These are phyloP conservation scores for Stagonosporopsis rhizophila DNA, from an alignment of 2,329 filamentous ascomycete genomes.

Conservation along the genomic window DNA sequence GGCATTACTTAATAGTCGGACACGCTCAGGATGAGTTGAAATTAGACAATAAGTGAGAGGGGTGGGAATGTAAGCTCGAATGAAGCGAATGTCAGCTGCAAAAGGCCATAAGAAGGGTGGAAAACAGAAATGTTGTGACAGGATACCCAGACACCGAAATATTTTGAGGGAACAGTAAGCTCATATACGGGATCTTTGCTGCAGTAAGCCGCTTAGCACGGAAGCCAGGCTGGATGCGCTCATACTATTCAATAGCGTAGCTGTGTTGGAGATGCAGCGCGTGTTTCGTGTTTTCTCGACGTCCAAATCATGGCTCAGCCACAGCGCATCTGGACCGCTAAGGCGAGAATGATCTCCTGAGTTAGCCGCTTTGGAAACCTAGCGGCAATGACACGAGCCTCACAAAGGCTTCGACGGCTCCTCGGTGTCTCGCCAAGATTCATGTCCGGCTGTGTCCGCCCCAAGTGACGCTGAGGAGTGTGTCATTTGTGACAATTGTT, in stretches of 20 bases:
- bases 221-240: constrained; percentile 15
- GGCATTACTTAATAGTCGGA: constrained; percentile 19
- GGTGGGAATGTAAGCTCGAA: constrained; percentile 2
- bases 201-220: constrained; percentile 21
- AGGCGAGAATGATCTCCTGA: constrained; percentile 18
- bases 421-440: constrained; percentile 7
- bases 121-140: constrained; percentile 9
- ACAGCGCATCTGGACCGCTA: constrained; percentile 24
- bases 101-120: constrained; percentile 11
- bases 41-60: constrained; percentile 16
- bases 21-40: neutral
- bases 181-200: constrained; percentile 26
- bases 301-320: constrained; percentile 22
- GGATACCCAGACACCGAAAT: neutral
- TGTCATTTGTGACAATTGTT: constrained; percentile 1
- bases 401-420: constrained; percentile 8
- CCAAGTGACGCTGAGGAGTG: neutral
- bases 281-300: constrained; percentile 17
- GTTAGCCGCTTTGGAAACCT: constrained; percentile 6
- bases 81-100: constrained; percentile 21
- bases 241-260: constrained; percentile 15
- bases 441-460: neutral
- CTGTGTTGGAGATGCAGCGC: constrained; percentile 7
- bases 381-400: constrained; percentile 19
- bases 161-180: constrained; percentile 19